Evolutionary conservation across 352 stramenopile species (phyloP).

Genomic region (Aphanomyces stellatus): DNA sequence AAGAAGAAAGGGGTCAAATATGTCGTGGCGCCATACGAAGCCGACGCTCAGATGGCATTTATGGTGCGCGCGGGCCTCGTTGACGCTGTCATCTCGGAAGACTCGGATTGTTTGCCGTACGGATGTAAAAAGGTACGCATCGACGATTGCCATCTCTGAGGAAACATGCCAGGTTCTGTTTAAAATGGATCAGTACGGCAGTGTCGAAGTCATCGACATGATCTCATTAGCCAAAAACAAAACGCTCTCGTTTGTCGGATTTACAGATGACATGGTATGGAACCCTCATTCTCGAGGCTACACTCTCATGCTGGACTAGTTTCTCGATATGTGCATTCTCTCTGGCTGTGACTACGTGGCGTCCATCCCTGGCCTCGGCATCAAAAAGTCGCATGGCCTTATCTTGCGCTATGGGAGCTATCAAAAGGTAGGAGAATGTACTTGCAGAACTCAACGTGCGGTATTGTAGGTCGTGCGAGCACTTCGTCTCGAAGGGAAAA

Average conservation of each 20-base stretch:
- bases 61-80: slow-evolving; percentile 70
- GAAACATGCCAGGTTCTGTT: slow-evolving; percentile 71
- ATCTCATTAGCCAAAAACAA: slow-evolving; percentile 67
- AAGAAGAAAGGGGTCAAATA: slow-evolving; percentile 71
- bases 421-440: slow-evolving; percentile 35
- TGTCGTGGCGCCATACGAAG: slow-evolving; percentile 96
- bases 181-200: slow-evolving; percentile 89
- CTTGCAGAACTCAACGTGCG: not conserved
- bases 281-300: not conserved
- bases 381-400: slow-evolving; percentile 68
- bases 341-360: slow-evolving; percentile 86
- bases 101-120: slow-evolving; percentile 93
- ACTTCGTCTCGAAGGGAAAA: slow-evolving; percentile 58
- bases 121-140: slow-evolving; percentile 57
- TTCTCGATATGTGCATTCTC: slow-evolving; percentile 88
- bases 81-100: slow-evolving; percentile 93
- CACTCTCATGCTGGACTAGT: slow-evolving; percentile 27
- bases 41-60: slow-evolving; percentile 94
- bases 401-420: slow-evolving; percentile 67
- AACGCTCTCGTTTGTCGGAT: slow-evolving; percentile 62
- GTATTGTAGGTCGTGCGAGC: slow-evolving; percentile 15
- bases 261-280: slow-evolving; percentile 76
- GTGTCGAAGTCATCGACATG: slow-evolving; percentile 78
- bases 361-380: slow-evolving; percentile 68
- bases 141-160: not conserved